Conservation (phyloP, 305 asterid species). For the Fraxinus floribunda region DNA sequence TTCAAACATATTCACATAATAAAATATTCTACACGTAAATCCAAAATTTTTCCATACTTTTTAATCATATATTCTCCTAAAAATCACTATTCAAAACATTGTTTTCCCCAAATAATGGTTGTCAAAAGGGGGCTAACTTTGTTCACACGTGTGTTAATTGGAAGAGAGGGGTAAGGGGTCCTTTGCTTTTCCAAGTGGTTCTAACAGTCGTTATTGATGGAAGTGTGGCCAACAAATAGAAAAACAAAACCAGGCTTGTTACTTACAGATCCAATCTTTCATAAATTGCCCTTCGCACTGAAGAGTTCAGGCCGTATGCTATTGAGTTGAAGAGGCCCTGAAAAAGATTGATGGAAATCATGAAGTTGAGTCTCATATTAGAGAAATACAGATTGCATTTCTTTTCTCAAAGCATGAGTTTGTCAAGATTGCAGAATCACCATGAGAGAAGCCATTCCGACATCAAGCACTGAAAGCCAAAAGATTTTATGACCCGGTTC, state of each 20-base stretch:
- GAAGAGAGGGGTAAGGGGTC: neutral
- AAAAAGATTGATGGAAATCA: slow-evolving; percentile 22
- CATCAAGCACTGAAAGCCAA: slow-evolving; percentile 98
- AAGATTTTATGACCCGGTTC: slow-evolving; percentile 87
- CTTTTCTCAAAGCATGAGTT: neutral
- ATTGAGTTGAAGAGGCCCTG: slow-evolving; percentile 95
- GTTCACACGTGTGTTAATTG: neutral
- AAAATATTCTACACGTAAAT: neutral
- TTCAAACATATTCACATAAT: neutral
- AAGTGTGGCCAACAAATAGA: neutral
- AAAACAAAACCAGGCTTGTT: neutral
- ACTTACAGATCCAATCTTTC: slow-evolving; percentile 94
- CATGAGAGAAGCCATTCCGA: slow-evolving; percentile 96
- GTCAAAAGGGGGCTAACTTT: neutral
- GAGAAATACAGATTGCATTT: slow-evolving; percentile 1
- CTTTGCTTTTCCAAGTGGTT: neutral
- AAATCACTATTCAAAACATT: neutral
- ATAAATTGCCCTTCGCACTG: slow-evolving; percentile 80
- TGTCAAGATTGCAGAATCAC: slow-evolving; percentile 35
- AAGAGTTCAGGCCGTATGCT: slow-evolving; percentile 95
- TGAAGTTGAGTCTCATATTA: slow-evolving; percentile 14
- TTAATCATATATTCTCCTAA: neutral
- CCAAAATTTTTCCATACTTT: neutral
- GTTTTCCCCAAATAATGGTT: neutral
- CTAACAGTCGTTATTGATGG: neutral